Evolutionary conservation across 495 filamentous ascomycete genomes (phyloP).

Genomic region (Daldinia decipiens): DNA sequence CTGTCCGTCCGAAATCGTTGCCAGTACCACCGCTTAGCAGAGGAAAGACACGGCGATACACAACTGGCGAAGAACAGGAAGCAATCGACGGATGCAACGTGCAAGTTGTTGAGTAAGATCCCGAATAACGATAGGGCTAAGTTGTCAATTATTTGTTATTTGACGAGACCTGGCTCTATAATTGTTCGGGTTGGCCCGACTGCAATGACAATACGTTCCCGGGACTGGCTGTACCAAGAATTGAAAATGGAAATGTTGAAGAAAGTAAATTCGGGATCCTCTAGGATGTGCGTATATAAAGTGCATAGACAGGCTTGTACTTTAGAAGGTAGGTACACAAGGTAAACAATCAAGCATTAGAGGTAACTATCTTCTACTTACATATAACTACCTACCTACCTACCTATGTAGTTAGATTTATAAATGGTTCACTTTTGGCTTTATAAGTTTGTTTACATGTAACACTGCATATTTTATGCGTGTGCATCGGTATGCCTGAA

Average conservation of each 20-base stretch:
- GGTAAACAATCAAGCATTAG: background rate
- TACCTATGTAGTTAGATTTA: too few relatives aligned
- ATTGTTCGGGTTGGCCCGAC: background rate
- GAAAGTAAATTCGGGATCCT: background rate
- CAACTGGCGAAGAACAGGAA: background rate
- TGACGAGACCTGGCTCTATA: background rate
- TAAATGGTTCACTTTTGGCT: background rate
- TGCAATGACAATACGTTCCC: background rate
- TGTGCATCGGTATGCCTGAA: background rate
- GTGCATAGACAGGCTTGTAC: background rate
- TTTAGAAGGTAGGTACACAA: background rate
- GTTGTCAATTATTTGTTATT: slow-evolving; percentile 11
- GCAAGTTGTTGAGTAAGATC: background rate
- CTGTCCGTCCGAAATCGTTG: background rate
- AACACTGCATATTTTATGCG: background rate
- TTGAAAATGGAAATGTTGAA: background rate
- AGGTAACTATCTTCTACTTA: background rate
- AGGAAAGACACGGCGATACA: slow-evolving; percentile 2
- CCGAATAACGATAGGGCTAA: slow-evolving; percentile 19
- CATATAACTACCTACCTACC: background rate
- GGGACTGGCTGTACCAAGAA: background rate
- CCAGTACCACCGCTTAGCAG: background rate
- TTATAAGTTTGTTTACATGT: background rate
- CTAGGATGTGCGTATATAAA: slow-evolving; percentile 4
- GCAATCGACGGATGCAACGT: background rate